A percentile compares a stretch with the other conserved stretches of the same genome.
These are phyloP conservation scores for Amaranthus palmeri DNA, from an alignment of 148 eudicot species.

Conservation along the genomic window DNA sequence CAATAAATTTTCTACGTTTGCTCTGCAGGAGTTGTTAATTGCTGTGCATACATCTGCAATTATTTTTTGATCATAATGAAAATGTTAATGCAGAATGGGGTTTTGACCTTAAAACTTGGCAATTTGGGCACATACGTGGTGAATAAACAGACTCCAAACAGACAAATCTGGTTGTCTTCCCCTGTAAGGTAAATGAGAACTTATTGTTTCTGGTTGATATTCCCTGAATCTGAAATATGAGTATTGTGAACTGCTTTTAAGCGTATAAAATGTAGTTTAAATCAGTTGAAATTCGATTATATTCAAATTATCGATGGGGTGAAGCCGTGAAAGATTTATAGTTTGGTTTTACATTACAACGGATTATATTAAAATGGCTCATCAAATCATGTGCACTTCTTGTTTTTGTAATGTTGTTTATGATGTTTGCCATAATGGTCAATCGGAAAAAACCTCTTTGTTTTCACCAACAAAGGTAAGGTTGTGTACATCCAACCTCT, in stretches of 20 bases:
- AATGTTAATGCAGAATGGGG: conserved; percentile 59
- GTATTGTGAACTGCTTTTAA: not conserved
- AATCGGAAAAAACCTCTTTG: too few relatives aligned
- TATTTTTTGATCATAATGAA: not conserved
- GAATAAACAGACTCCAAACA: conserved; percentile 93
- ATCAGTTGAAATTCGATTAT: not conserved
- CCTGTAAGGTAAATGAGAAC: conserved; percentile 65
- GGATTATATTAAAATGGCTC: too few relatives aligned
- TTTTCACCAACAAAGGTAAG: too few relatives aligned
- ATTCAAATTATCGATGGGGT: not conserved
- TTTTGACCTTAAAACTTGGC: conserved; percentile 84
- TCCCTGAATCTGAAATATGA: not conserved
- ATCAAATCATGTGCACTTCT: too few relatives aligned
- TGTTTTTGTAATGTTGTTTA: too few relatives aligned
- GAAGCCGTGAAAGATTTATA: too few relatives aligned
- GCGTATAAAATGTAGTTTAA: not conserved
- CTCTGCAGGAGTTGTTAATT: not conserved
- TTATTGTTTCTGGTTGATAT: not conserved
- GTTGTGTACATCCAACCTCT: too few relatives aligned
- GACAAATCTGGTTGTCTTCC: conserved; percentile 95
- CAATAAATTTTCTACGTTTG: not conserved
- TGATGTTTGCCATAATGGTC: too few relatives aligned
- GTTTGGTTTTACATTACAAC: too few relatives aligned
- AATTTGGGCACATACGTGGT: conserved; percentile 76
- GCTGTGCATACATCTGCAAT: not conserved